Conservation (phyloP, 495 filamentous ascomycete species). For the Podospora comata region DNA sequence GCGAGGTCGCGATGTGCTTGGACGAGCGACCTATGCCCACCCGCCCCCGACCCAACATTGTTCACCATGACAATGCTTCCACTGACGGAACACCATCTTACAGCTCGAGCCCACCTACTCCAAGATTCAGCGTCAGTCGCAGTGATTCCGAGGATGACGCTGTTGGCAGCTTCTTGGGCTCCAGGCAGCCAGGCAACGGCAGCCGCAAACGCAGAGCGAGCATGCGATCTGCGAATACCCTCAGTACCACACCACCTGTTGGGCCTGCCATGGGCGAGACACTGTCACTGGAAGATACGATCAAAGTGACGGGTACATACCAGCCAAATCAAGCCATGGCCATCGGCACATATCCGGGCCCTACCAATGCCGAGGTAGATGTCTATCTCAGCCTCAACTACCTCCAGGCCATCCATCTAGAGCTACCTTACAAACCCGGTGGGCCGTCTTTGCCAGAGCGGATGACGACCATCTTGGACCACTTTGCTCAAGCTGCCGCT, state of each 20-base stretch:
- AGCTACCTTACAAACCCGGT: conserved; percentile 35
- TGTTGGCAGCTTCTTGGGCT: conserved; percentile 57
- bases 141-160: conserved; percentile 67
- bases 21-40: conserved; percentile 44
- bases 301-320: conserved; percentile 54
- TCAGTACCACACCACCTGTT: conserved; percentile 61
- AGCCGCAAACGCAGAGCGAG: conserved; percentile 40
- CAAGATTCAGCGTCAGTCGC: conserved; percentile 53
- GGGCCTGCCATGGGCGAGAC: conserved; percentile 48
- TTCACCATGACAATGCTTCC: conserved; percentile 29
- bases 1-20: conserved; percentile 57
- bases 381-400: conserved; percentile 61
- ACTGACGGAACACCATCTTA: conserved; percentile 32
- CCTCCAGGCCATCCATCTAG: conserved; percentile 42
- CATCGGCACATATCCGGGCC: conserved; percentile 57
- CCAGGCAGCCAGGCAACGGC: conserved; percentile 36
- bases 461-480: conserved; percentile 53
- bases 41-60: conserved; percentile 37
- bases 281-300: conserved; percentile 58
- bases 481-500: conserved; percentile 62
- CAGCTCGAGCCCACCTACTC: conserved; percentile 42
- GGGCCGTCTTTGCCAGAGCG: conserved; percentile 37
- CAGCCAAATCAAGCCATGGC: conserved; percentile 59
- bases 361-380: conserved; percentile 52
- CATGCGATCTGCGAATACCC: conserved; percentile 34